These are phyloP conservation scores for Rhododendron kiyosumense DNA, from an alignment of 148 eudicot species.

Conservation along the genomic window DNA sequence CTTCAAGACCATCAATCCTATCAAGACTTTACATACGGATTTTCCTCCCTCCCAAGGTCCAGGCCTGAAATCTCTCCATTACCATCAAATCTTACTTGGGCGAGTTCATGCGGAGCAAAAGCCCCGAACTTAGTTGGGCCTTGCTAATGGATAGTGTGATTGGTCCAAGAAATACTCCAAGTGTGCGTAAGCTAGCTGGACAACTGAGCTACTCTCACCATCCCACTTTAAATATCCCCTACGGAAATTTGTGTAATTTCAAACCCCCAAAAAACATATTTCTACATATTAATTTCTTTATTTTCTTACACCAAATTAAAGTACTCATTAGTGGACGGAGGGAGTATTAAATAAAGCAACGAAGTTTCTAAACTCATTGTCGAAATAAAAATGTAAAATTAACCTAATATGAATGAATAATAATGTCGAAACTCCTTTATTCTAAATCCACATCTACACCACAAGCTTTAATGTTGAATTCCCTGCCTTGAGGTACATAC, in stretches of 20 bases:
- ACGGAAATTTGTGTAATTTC: too few relatives aligned
- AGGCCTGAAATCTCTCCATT: neutral
- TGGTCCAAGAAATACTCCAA: neutral
- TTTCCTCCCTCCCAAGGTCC: neutral
- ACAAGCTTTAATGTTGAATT: too few relatives aligned
- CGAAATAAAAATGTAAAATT: neutral
- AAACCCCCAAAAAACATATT: too few relatives aligned
- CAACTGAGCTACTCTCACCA: too few relatives aligned
- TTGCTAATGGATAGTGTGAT: neutral
- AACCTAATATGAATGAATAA: neutral
- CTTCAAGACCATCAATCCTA: neutral
- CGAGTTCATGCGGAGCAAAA: neutral
- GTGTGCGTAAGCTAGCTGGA: neutral
- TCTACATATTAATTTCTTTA: too few relatives aligned
- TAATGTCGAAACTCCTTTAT: neutral
- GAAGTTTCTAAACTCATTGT: neutral
- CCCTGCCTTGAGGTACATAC: neutral
- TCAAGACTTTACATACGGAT: neutral
- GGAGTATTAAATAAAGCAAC: neutral
- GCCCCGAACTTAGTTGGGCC: neutral
- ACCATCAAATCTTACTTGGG: neutral
- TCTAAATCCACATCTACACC: neutral
- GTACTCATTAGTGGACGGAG: neutral
- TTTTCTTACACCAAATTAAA: too few relatives aligned
- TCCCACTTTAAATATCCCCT: too few relatives aligned